These are phyloP conservation scores for Mucor racemosus DNA, from an alignment of 371 early-diverging fungal genomes.

Conservation along the genomic window DNA sequence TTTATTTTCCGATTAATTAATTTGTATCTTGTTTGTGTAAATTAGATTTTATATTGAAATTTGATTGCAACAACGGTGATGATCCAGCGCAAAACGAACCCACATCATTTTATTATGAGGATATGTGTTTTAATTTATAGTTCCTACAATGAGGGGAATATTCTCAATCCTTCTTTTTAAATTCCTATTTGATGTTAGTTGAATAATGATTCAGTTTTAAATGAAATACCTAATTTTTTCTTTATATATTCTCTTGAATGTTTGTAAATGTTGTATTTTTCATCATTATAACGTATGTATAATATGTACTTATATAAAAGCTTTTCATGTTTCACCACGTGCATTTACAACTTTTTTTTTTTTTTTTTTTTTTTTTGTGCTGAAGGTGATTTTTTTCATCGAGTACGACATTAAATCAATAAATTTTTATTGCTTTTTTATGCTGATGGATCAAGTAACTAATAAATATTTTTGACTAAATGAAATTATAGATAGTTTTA, in stretches of 20 bases:
- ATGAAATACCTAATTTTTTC: too few relatives aligned
- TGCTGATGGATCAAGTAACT: conserved; percentile 3
- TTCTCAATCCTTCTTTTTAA: not conserved
- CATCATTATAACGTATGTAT: not conserved
- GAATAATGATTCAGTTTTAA: not conserved
- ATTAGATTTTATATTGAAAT: conserved; percentile 1
- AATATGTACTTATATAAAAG: not conserved
- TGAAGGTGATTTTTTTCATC: not conserved
- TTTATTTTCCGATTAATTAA: conserved; percentile 2
- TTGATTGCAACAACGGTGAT: conserved; percentile 7
- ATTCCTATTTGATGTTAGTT: conserved; percentile 1
- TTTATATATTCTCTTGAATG: too few relatives aligned
- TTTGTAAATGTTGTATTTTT: not conserved
- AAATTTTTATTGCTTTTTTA: not conserved
- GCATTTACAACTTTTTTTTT: not conserved
- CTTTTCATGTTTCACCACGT: conserved; percentile 5
- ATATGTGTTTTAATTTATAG: not conserved
- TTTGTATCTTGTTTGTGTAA: conserved; percentile 5
- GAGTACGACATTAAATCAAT: not conserved
- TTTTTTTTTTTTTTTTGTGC: not conserved
- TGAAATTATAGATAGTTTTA: conserved; percentile 8
- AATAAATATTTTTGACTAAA: not conserved
- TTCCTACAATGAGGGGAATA: not conserved
- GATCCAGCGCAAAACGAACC: conserved; percentile 1
- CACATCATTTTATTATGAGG: not conserved